Conservation (phyloP, 805 yeast genomes). For the Myxozyma melibiosi region DNA sequence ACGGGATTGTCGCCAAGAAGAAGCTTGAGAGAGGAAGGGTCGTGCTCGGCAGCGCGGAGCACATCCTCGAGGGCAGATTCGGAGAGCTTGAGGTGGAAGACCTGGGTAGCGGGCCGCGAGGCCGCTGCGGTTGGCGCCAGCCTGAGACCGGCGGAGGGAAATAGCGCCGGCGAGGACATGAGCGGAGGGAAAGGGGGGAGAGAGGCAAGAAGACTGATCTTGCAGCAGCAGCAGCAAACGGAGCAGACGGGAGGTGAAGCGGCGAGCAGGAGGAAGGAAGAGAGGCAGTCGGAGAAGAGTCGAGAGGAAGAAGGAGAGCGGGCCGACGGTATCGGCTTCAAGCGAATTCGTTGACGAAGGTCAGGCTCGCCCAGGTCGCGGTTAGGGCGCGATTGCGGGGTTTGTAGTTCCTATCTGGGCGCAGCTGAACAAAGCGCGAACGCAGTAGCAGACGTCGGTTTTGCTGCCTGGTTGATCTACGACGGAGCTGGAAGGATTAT, state of each 20-base stretch:
- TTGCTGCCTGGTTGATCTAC: no score
- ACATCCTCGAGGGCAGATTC: constrained; percentile 23
- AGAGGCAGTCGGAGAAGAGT: neutral
- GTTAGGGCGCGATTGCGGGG: constrained; percentile 18
- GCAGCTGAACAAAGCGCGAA: neutral
- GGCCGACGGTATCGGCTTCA: neutral
- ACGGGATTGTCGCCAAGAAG: constrained; percentile 27
- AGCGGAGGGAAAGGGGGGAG: no score
- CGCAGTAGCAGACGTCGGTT: no score
- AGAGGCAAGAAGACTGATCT: no score
- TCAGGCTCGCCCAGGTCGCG: neutral
- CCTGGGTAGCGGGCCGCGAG: constrained; percentile 13
- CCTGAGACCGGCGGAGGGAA: constrained; percentile 18
- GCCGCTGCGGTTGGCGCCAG: constrained; percentile 2
- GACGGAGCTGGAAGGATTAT: no score
- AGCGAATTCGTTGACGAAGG: neutral
- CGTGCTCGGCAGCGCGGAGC: constrained; percentile 8
- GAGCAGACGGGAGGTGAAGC: no score
- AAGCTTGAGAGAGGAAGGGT: constrained; percentile 21
- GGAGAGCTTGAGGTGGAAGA: constrained; percentile 24
- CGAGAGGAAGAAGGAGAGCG: neutral
- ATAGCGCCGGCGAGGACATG: constrained; percentile 13
- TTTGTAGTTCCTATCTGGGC: constrained; percentile 8
- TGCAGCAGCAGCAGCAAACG: no score
- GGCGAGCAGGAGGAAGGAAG: neutral